phyloP scores from a whole-genome alignment of 1,284 basidiomycete species.

The Ceratobasidium sp. region DNA sequence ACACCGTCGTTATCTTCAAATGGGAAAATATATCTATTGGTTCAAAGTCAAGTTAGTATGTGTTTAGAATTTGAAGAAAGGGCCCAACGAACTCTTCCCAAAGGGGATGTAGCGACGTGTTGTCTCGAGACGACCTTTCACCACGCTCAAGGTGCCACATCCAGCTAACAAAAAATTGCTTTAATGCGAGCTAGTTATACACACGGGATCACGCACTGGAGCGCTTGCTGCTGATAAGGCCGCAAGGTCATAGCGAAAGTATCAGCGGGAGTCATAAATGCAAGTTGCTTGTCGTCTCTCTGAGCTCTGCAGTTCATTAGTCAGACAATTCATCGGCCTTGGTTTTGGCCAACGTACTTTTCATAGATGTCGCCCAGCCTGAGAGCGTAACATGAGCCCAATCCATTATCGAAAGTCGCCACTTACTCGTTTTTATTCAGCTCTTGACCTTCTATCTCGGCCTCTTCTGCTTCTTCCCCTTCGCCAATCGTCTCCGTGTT shows the following conservation, averaged over 20 bases:
- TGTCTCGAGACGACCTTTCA: slow-evolving; percentile 75
- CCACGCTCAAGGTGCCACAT: slow-evolving; percentile 90
- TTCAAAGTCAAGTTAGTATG: neutral
- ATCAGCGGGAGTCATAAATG: slow-evolving; percentile 85
- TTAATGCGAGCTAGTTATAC: neutral
- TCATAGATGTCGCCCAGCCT: slow-evolving; percentile 81
- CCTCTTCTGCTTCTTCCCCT: slow-evolving; percentile 69
- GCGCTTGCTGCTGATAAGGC: slow-evolving; percentile 94
- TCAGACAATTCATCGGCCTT: too few species aligned
- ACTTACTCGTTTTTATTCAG: slow-evolving; percentile 75
- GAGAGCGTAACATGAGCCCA: neutral
- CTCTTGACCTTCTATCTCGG: slow-evolving; percentile 74
- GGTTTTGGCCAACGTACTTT: slow-evolving; percentile 69
- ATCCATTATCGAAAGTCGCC: slow-evolving; percentile 52
- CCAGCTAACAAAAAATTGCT: slow-evolving; percentile 72
- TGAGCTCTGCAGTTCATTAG: slow-evolving; percentile 89
- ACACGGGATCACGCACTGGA: slow-evolving; percentile 66
- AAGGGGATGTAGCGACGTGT: slow-evolving; percentile 87
- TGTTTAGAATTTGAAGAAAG: neutral
- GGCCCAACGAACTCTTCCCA: slow-evolving; percentile 87
- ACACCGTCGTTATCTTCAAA: slow-evolving; percentile 66
- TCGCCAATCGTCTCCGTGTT: slow-evolving; percentile 68
- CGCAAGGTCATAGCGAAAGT: slow-evolving; percentile 86
- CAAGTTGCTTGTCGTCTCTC: slow-evolving; percentile 80
- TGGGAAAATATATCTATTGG: slow-evolving; percentile 77